Percentiles rank a stretch among this genome's conserved stretches.
Evolutionary conservation across 1,284 basidiomycete genomes (phyloP).

Genomic region (Puccinia polysora): DNA sequence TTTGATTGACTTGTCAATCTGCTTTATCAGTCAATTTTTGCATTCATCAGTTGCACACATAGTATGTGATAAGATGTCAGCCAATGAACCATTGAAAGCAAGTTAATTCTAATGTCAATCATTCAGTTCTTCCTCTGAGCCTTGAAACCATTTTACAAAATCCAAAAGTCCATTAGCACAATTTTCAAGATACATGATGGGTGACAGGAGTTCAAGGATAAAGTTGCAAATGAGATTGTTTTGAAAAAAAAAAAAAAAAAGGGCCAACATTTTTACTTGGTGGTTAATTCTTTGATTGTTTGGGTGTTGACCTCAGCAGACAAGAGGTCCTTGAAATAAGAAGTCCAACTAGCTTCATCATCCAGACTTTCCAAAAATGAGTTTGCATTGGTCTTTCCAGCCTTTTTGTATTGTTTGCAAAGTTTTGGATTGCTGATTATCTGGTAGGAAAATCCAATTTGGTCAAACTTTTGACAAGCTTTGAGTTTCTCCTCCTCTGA

Average conservation of each 20-base stretch:
- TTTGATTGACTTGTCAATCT: slow-evolving; percentile 5
- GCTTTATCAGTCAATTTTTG: neutral
- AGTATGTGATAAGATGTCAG: neutral
- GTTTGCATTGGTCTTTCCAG: neutral
- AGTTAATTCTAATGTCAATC: neutral
- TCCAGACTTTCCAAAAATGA: neutral
- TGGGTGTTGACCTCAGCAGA: neutral
- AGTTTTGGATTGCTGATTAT: too few species aligned
- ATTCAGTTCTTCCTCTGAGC: slow-evolving; percentile 20
- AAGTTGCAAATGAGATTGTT: too few species aligned
- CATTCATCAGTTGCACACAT: too few species aligned
- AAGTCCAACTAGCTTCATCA: slow-evolving; percentile 5
- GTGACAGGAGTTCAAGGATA: neutral
- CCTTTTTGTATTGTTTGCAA: slow-evolving; percentile 3
- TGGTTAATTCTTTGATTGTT: slow-evolving; percentile 31
- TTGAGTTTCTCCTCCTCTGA: too few species aligned
- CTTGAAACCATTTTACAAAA: neutral
- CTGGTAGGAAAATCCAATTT: slow-evolving; percentile 13
- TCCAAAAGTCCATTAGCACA: neutral
- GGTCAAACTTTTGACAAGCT: neutral
- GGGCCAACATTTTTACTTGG: slow-evolving; percentile 10
- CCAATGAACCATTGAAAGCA: neutral
- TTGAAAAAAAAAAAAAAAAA: too few species aligned
- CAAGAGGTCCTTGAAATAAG: slow-evolving; percentile 21
- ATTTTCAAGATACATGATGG: neutral